phyloP scores from a whole-genome alignment of 73 alveolate species.

The Uronychia setigera region DNA sequence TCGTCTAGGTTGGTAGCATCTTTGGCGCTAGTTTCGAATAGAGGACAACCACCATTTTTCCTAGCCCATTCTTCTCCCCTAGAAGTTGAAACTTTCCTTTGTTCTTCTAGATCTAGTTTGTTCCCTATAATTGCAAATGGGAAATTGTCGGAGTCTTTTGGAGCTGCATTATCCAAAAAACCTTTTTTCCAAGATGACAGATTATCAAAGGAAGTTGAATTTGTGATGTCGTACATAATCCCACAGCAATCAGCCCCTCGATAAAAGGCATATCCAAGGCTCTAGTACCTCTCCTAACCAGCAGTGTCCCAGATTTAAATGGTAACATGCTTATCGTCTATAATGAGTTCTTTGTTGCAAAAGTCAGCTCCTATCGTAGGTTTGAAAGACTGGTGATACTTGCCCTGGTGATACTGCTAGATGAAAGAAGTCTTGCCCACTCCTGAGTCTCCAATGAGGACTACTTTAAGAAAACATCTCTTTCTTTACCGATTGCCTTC shows the following conservation, averaged over 20 bases:
- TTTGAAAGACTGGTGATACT: conserved; percentile 60
- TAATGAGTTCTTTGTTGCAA: conserved; percentile 67
- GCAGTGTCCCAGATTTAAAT: conserved; percentile 72
- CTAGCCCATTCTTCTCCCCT: conserved; percentile 14
- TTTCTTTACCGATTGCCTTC: conserved; percentile 2
- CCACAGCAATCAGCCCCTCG: conserved; percentile 78
- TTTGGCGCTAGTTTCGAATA: conserved; percentile 59
- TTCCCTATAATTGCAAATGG: conserved; percentile 73
- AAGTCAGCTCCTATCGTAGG: conserved; percentile 91
- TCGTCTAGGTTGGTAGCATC: conserved; percentile 50
- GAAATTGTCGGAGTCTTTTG: conserved; percentile 57
- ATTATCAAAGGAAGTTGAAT: conserved; percentile 58
- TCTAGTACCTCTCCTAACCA: conserved; percentile 68
- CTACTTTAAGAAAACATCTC: conserved; percentile 58
- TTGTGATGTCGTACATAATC: conserved; percentile 69
- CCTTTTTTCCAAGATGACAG: conserved; percentile 58
- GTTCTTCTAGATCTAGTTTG: conserved; percentile 64
- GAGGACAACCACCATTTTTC: conserved; percentile 11
- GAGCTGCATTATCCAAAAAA: conserved; percentile 57
- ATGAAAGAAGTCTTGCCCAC: conserved; percentile 73
- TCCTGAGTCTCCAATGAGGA: conserved; percentile 69
- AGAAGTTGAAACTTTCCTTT: too few relatives aligned
- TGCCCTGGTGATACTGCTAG: conserved; percentile 37
- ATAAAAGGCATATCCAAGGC: conserved; percentile 66
- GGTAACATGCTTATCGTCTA: conserved; percentile 52